Conservation (phyloP, 2,329 filamentous ascomycete species). For the Diplodia seriata region DNA sequence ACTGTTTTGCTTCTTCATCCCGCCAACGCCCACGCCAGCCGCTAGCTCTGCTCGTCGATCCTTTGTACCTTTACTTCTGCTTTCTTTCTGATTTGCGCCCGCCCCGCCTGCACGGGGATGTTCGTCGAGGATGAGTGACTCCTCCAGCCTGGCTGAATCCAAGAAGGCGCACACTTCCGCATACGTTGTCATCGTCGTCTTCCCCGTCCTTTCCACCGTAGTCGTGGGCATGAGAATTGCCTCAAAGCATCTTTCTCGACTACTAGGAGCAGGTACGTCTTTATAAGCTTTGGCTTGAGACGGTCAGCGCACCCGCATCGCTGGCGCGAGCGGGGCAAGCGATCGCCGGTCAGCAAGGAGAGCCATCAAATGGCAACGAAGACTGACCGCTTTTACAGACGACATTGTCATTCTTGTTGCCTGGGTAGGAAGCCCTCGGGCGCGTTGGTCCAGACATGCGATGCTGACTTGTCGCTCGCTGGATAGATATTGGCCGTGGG, state of each 20-base stretch:
- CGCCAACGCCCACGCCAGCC: constrained; percentile 3
- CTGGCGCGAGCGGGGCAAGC: not conserved
- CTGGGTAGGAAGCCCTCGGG: not conserved
- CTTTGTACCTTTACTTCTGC: not conserved
- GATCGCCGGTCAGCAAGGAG: not conserved
- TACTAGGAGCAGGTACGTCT: constrained; percentile 18
- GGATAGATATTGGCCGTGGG: constrained; percentile 11
- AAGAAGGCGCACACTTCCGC: constrained; percentile 17
- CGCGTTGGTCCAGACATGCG: not conserved
- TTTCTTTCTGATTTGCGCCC: not conserved
- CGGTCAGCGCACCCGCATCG: not conserved
- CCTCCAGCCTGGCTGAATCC: constrained; percentile 15
- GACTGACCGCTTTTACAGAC: constrained; percentile 19
- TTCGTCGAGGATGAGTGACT: constrained; percentile 18
- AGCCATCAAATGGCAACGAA: not conserved
- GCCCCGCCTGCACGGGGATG: constrained; percentile 10
- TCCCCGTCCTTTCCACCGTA: constrained; percentile 20
- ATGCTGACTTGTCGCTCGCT: constrained; percentile 1
- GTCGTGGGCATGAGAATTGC: constrained; percentile 18
- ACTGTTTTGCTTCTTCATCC: constrained; percentile 17
- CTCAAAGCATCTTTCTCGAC: constrained; percentile 8
- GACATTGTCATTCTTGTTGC: constrained; percentile 20
- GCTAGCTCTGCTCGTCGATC: constrained; percentile 5
- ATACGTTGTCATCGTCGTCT: constrained; percentile 16
- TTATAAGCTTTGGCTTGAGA: not conserved